A percentile compares a stretch with the other conserved stretches of the same genome.
phyloP scores from a whole-genome alignment of 2,329 filamentous ascomycete genomes.

The Cordyceps tenuipes region DNA sequence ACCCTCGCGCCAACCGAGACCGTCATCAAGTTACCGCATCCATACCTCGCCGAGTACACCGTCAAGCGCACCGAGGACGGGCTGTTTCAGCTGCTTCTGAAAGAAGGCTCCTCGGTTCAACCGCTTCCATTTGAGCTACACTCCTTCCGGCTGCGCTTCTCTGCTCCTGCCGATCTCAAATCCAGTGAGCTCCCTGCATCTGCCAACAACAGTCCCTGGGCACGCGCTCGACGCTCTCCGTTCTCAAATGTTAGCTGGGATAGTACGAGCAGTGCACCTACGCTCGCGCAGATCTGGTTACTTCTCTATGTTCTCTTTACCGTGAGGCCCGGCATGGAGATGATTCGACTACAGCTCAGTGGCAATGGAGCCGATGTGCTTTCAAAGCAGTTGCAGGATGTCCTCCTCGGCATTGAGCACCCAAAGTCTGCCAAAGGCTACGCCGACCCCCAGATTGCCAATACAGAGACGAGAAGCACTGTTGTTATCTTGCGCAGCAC shows the following conservation, averaged over 20 bases:
- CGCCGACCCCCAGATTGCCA: constrained; percentile 15
- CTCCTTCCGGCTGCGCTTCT: constrained; percentile 33
- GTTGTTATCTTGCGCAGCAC: constrained; percentile 42
- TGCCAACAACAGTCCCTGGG: constrained; percentile 50
- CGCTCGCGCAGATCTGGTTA: constrained; percentile 44
- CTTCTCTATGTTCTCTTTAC: constrained; percentile 45
- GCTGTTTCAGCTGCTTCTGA: constrained; percentile 30
- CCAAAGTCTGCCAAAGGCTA: constrained; percentile 27
- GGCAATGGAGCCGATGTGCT: constrained; percentile 30
- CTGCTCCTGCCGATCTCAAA: constrained; percentile 38
- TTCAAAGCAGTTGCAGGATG: constrained; percentile 34
- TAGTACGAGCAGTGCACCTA: constrained; percentile 27
- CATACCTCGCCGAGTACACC: constrained; percentile 38
- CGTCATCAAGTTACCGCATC: constrained; percentile 41
- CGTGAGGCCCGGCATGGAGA: constrained; percentile 38
- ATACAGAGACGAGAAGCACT: constrained; percentile 23
- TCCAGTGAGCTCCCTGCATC: constrained; percentile 39
- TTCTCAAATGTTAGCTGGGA: constrained; percentile 38
- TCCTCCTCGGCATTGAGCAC: constrained; percentile 42
- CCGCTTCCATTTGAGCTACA: constrained; percentile 23
- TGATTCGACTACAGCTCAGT: constrained; percentile 37
- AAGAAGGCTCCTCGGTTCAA: constrained; percentile 20
- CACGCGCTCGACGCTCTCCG: constrained; percentile 45
- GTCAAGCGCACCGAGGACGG: constrained; percentile 23
- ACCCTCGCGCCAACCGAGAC: constrained; percentile 27